Evolutionary conservation across 768 basidiomycete genomes (phyloP).

Genomic region (Lepiota subincarnata): DNA sequence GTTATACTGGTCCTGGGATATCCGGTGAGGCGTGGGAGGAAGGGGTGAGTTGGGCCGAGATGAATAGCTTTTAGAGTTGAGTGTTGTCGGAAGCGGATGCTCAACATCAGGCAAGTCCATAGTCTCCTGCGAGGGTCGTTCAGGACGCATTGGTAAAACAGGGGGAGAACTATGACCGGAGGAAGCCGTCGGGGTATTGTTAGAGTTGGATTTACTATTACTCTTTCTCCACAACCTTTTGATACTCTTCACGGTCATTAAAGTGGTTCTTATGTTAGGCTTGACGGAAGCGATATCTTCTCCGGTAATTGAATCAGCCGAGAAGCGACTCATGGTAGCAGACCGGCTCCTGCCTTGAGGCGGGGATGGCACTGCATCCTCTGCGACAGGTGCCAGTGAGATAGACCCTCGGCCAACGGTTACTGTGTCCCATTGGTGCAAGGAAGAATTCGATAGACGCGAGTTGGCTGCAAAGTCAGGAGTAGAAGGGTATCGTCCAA

Average conservation of each 20-base stretch:
- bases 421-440: constrained; percentile 39
- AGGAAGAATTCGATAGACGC: constrained; percentile 26
- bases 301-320: constrained; percentile 56
- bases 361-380: constrained; percentile 9
- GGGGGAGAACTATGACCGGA: constrained; percentile 30
- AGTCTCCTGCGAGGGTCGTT: constrained; percentile 35
- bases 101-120: constrained; percentile 32
- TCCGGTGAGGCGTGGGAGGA: constrained; percentile 2
- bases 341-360: constrained; percentile 20
- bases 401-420: constrained; percentile 17
- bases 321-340: constrained; percentile 62
- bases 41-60: constrained; percentile 15
- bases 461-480: constrained; percentile 20
- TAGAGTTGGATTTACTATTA: constrained; percentile 42
- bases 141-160: constrained; percentile 29
- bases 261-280: constrained; percentile 42
- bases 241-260: constrained; percentile 72
- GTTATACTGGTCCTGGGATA: constrained; percentile 8
- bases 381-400: constrained; percentile 12
- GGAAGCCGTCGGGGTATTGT: constrained; percentile 16
- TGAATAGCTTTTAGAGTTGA: constrained; percentile 24
- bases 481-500: constrained; percentile 64
- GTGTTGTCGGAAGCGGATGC: constrained; percentile 21
- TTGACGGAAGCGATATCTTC: constrained; percentile 29
- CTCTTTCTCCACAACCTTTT: constrained; percentile 79